Evolutionary conservation across 306 rosid genomes (phyloP), one percentile per base, ranked within the genome.

Genomic region (Prunus armeniaca): DNA sequence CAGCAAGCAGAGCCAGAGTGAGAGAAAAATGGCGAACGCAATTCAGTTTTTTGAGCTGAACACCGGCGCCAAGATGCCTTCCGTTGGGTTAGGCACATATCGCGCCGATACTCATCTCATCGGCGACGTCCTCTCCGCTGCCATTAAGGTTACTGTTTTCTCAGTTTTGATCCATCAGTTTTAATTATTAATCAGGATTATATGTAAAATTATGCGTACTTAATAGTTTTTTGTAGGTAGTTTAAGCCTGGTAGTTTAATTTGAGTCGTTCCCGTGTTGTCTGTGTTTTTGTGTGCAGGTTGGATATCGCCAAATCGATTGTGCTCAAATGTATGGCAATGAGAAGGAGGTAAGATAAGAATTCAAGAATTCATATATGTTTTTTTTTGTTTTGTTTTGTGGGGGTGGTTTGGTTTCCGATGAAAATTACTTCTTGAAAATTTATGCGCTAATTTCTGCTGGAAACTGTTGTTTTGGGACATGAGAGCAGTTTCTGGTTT

Each of bases 11-110:
- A n/a, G n/a, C n/a, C n/a, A n/a, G n/a, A n/a, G n/a, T n/a, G n/a
- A n/a, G n/a, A n/a, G n/a, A n/a, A n/a, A n/a, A 76, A 89, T 92
- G 97, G 88, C 81, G 2, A 24, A 78, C 0, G 85, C 69, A 68
- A 71, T 88, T 54, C 55, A 83, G 6, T 80, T 63, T 76, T 91
- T 91, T 51, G 76, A 86, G 71, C 49, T 93, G 79, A 91, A 91
- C 75, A 93, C 92, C 13, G 96, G 92, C 0, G 93, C 98, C 19
- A 88, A 87, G 75, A 91, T 93, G 1, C 97, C 97, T 34, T 91
- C 91, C 0, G 76, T 91, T 2, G 96, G 92, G 20, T 82, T 93
- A 46, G 98, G 98, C 24, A 93, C 98, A 2, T 89, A 89, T 86
- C 92, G 55, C 38, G 83, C 92, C 66, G 79, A 76, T 15, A 87